These are phyloP conservation scores for Alternaria sp. DNA, from an alignment of 2,329 filamentous ascomycete species.

Conservation along the genomic window DNA sequence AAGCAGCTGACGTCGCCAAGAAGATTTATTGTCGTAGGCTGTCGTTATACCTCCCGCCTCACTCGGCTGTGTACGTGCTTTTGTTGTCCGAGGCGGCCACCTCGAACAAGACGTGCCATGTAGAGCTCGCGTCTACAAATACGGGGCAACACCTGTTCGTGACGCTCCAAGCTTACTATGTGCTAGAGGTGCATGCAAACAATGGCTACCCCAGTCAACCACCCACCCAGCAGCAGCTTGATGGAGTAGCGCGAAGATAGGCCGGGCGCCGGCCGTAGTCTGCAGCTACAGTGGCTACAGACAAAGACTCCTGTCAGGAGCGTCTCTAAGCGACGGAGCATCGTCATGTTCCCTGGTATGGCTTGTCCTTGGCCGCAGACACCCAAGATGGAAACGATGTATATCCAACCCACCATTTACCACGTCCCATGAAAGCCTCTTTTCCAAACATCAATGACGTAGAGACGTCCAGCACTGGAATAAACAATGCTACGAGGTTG, in stretches of 20 bases:
- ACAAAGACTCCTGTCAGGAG: conserved; percentile 5
- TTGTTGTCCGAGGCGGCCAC: conserved; percentile 3
- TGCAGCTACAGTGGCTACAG: conserved; percentile 1
- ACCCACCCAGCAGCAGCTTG: conserved; percentile 6
- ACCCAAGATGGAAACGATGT: background rate
- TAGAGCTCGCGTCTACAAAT: conserved; percentile 3
- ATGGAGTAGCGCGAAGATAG: conserved; percentile 8
- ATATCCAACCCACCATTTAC: background rate
- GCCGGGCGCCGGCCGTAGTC: conserved; percentile 14
- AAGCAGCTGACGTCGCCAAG: conserved; percentile 3
- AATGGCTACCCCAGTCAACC: conserved; percentile 12
- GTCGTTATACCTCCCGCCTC: conserved; percentile 2
- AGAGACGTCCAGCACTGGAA: conserved; percentile 3
- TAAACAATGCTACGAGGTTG: conserved; percentile 11
- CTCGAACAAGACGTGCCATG: conserved; percentile 4
- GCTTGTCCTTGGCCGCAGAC: background rate
- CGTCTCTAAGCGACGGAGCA: conserved; percentile 8
- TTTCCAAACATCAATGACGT: background rate
- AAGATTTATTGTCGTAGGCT: background rate
- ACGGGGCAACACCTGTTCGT: conserved; percentile 22
- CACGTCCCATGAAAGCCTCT: background rate
- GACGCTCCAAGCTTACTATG: conserved; percentile 3
- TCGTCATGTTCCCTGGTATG: conserved; percentile 3
- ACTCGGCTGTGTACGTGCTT: background rate
- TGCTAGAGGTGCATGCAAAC: conserved; percentile 15